Conservation (phyloP, 2,329 filamentous ascomycete species). For the Fusarium xyrophilum region DNA sequence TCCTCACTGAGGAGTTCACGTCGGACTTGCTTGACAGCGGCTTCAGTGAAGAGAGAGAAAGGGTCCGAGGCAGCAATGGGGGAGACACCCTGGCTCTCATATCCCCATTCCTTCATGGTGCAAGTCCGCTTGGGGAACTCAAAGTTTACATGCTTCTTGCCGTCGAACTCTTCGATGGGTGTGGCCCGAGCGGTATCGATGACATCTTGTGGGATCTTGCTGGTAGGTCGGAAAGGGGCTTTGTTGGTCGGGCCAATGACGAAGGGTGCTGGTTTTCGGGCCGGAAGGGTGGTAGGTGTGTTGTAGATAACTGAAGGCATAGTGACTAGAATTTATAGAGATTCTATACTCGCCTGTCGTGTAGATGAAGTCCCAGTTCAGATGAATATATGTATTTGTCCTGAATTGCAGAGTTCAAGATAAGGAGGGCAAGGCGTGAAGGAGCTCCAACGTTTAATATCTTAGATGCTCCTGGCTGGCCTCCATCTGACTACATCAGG, state of each 20-base stretch:
- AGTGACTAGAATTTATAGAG: neutral
- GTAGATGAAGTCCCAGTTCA: neutral
- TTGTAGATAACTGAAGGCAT: conserved; percentile 8
- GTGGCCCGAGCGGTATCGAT: conserved; percentile 10
- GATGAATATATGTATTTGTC: neutral
- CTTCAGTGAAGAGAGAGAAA: conserved; percentile 67
- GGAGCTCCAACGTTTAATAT: neutral
- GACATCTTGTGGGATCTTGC: conserved; percentile 13
- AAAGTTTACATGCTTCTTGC: conserved; percentile 62
- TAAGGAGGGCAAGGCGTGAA: neutral
- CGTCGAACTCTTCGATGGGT: conserved; percentile 52
- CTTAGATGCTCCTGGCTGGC: neutral
- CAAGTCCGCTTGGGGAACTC: conserved; percentile 58
- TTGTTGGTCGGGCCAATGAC: conserved; percentile 44
- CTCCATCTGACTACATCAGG: too few species aligned
- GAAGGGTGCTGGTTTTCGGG: conserved; percentile 26
- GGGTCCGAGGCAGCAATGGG: conserved; percentile 69
- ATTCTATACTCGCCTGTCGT: neutral
- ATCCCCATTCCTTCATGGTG: conserved; percentile 68
- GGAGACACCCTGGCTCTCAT: conserved; percentile 65
- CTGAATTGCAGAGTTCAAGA: neutral
- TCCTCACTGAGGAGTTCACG: conserved; percentile 65
- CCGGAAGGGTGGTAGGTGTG: neutral
- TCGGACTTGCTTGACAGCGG: conserved; percentile 68
- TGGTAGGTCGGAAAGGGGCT: conserved; percentile 39